Percentiles rank a stretch among this genome's conserved stretches.
phyloP scores from a whole-genome alignment of 257 asterid species.

The Schizonepeta tenuifolia region DNA sequence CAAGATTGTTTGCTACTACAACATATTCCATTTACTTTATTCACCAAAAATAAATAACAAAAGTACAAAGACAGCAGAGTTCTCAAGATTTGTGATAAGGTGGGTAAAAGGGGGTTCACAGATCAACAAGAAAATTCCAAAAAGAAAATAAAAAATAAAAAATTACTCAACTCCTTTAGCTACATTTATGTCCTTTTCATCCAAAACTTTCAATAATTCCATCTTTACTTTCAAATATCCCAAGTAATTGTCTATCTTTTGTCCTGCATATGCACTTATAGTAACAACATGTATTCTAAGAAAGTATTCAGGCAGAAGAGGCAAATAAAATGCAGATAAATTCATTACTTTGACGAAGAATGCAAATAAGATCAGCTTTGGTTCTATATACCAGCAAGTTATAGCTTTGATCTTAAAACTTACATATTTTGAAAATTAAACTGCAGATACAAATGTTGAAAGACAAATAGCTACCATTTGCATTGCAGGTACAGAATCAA shows the following conservation, averaged over 20 bases:
- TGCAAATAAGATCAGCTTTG: neutral
- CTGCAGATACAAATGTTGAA: neutral
- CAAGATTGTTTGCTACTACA: slow-evolving; percentile 13
- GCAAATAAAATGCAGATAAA: neutral
- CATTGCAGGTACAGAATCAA: neutral
- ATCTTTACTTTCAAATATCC: slow-evolving; percentile 19
- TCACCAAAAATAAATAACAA: neutral
- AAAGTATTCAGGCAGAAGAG: neutral
- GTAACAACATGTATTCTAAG: neutral
- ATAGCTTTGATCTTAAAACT: neutral
- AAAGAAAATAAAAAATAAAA: no score
- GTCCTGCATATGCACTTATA: neutral
- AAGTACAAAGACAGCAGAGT: slow-evolving; percentile 25
- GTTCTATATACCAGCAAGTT: neutral
- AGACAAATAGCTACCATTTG: slow-evolving; percentile 4
- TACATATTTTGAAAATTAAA: neutral
- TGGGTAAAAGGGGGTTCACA: slow-evolving; percentile 21
- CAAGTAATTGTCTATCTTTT: slow-evolving; percentile 24
- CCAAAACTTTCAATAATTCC: slow-evolving; percentile 6
- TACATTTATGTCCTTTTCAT: slow-evolving; percentile 13
- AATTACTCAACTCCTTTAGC: neutral
- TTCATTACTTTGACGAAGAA: neutral
- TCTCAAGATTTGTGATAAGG: slow-evolving; percentile 27
- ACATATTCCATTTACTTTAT: slow-evolving; percentile 7
- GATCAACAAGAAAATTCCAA: slow-evolving; percentile 22